Conservation (phyloP, 2,329 filamentous ascomycete genomes). For the Myriosclerotinia duriaeana region DNA sequence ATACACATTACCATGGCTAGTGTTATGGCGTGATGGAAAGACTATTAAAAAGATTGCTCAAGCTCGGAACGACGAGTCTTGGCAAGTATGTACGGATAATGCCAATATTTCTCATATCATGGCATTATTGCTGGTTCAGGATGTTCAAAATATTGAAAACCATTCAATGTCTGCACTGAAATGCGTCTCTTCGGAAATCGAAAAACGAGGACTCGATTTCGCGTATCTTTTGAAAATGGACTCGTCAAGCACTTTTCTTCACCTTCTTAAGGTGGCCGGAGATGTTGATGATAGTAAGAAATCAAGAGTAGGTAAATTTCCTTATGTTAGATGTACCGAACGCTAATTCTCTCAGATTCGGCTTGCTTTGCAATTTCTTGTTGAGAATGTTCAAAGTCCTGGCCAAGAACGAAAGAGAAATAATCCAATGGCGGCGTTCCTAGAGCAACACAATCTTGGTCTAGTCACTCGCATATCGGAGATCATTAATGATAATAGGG, state of each 20-base stretch:
- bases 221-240: constrained; percentile 67
- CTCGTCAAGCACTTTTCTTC: constrained; percentile 71
- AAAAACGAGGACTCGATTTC: constrained; percentile 57
- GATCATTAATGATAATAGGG: constrained; percentile 66
- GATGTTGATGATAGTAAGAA: constrained; percentile 62
- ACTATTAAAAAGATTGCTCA: constrained; percentile 79
- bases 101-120: constrained; percentile 59
- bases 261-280: constrained; percentile 77
- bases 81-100: constrained; percentile 54
- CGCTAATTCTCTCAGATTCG: constrained; percentile 35
- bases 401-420: constrained; percentile 45
- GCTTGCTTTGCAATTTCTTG: constrained; percentile 44
- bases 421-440: constrained; percentile 68
- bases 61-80: constrained; percentile 66
- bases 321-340: neutral
- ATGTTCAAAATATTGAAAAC: constrained; percentile 57
- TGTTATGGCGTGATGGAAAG: constrained; percentile 74
- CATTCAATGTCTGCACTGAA: constrained; percentile 68
- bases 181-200: constrained; percentile 69
- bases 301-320: constrained; percentile 51
- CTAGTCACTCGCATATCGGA: constrained; percentile 82
- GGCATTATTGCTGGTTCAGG: constrained; percentile 59
- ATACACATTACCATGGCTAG: constrained; percentile 81
- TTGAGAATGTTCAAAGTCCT: constrained; percentile 37
- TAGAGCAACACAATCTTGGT: constrained; percentile 80